Evolutionary conservation across 768 basidiomycete genomes (phyloP), one percentile per base, ranked within the genome.

Genomic region (Boletus sp.): DNA sequence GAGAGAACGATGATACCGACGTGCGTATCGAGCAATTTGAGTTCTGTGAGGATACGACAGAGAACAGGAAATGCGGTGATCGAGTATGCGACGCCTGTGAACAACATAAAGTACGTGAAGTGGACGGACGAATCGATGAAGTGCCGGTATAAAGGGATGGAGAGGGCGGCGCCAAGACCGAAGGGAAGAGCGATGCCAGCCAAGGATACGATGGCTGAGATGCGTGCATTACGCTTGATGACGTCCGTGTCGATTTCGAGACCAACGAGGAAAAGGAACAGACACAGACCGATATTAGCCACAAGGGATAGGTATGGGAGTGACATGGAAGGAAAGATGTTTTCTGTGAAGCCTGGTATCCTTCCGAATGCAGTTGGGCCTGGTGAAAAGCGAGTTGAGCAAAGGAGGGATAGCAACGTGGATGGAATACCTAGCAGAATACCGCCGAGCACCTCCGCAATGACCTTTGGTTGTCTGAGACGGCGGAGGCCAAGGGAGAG

Each of bases 1-100:
- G 90, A 90, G 21, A 99, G 81, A 1, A 94, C 94, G 25, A 97
- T 85, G 55, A 97, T 86, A 6, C 95, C 97, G 35, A 99, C 92
- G 0, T 84, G 86, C 0, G 93, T 97, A 55, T 94, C 89, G 56
- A 98, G 78, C 2, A 99, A 76, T 70, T 94, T 93, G 51, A 96
- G 82, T 66, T 97, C 94, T 2, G 88, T 89, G 42, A 98, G 76
- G 71, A 97, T 89, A 57, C 94, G 80, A 70, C 89, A 92, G 7
- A 93, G 76, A 2, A 93, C 87, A 1, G 92, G 90, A 58, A 93
- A 90, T 0, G 90, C 90, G 0, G 90, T 92, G 63, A 93, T 93
- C 4, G 88, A 87, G 73, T 86, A 93, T 1, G 93, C 93, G 21
- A 95, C 92, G 14, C 92, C 93, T 10, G 90, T 85, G 72, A 98